phyloP scores from a whole-genome alignment of 2,329 filamentous ascomycete genomes.

The Blastomyces emzantsi region DNA sequence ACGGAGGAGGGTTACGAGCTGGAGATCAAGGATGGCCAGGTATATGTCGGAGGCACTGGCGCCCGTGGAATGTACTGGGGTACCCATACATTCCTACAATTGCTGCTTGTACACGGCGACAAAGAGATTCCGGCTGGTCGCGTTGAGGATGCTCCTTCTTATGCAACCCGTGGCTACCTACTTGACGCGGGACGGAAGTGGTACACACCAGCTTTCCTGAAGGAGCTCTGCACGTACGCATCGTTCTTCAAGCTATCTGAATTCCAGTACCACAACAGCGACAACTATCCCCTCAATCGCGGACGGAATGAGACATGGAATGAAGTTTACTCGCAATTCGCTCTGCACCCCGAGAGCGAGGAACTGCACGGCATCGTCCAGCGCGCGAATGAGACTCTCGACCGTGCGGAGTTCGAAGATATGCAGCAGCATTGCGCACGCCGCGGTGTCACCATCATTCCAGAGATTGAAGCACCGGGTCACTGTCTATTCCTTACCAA shows the following conservation, averaged over 20 bases:
- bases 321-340: conserved; percentile 48
- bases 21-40: conserved; percentile 26
- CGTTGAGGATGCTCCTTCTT: conserved; percentile 44
- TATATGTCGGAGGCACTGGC: conserved; percentile 45
- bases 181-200: conserved; percentile 50
- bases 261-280: conserved; percentile 51
- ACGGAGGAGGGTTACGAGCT: conserved; percentile 47
- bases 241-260: conserved; percentile 55
- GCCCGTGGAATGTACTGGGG: conserved; percentile 52
- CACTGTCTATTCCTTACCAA: conserved; percentile 50
- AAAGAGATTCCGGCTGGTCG: conserved; percentile 35
- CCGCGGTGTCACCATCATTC: conserved; percentile 50
- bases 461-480: conserved; percentile 52
- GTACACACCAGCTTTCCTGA: conserved; percentile 47
- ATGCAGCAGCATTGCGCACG: conserved; percentile 46
- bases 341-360: conserved; percentile 43
- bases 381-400: conserved; percentile 48
- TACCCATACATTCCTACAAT: conserved; percentile 47
- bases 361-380: conserved; percentile 44
- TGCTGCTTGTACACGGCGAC: conserved; percentile 36
- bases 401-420: conserved; percentile 42
- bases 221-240: conserved; percentile 51
- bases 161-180: conserved; percentile 42
- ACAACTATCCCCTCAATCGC: conserved; percentile 46
- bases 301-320: conserved; percentile 43